These are phyloP conservation scores for Spiraea crenata DNA, from an alignment of 331 rosid species.

Conservation along the genomic window DNA sequence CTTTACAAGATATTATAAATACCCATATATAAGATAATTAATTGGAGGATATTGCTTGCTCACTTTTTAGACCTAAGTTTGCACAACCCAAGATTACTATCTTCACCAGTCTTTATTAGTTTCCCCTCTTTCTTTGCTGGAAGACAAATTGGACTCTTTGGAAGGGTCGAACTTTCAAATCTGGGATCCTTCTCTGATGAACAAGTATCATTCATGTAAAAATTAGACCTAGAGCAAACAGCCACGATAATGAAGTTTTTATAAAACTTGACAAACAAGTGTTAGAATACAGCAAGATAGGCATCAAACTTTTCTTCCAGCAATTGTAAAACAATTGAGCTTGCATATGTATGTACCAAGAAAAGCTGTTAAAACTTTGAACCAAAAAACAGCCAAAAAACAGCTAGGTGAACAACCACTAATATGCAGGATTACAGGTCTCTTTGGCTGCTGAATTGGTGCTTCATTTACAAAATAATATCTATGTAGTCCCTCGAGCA, in stretches of 20 bases:
- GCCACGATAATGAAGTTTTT: background rate
- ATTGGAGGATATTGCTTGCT: constrained; percentile 22
- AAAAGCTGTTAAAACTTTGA: background rate
- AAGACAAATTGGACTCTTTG: constrained; percentile 29
- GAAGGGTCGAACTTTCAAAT: constrained; percentile 19
- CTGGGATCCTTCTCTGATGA: constrained; percentile 30
- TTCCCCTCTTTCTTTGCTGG: constrained; percentile 37
- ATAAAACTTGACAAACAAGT: background rate
- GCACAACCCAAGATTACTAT: constrained; percentile 36
- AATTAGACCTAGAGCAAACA: constrained; percentile 9
- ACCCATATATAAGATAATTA: constrained; percentile 14
- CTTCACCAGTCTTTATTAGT: constrained; percentile 35
- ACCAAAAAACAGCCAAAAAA: too few relatives aligned
- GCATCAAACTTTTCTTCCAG: background rate
- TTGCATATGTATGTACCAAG: background rate
- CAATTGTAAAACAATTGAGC: background rate
- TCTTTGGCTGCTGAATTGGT: too few relatives aligned
- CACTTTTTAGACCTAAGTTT: constrained; percentile 39
- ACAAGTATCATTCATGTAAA: constrained; percentile 17
- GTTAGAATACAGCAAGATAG: background rate
- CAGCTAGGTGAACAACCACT: too few relatives aligned
- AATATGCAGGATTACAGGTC: too few relatives aligned
- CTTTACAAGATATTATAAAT: constrained; percentile 1
- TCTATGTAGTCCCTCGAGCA: too few relatives aligned
- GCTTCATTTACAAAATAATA: too few relatives aligned